Evolutionary conservation across 2,329 filamentous ascomycete species (phyloP).

Genomic region (Juglanconis juglandina): DNA sequence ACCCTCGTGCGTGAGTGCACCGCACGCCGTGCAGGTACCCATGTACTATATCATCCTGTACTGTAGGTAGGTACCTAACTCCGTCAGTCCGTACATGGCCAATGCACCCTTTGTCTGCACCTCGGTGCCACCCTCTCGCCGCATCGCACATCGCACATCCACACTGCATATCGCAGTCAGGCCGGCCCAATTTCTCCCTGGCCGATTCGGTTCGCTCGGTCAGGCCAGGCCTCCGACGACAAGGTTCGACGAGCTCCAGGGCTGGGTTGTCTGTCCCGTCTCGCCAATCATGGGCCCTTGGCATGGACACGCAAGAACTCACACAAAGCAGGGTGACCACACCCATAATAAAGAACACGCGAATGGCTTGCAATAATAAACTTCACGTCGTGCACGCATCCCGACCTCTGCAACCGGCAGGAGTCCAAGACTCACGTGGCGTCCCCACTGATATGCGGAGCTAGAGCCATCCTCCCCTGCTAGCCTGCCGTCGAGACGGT

Average conservation of each 20-base stretch:
- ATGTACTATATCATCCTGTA: neutral
- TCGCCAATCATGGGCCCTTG: neutral
- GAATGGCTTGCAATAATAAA: neutral
- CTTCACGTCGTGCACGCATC: slow-evolving; percentile 16
- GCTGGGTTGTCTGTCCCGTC: neutral
- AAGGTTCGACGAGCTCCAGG: no score
- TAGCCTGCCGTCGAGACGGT: slow-evolving; percentile 11
- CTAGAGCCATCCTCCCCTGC: slow-evolving; percentile 11
- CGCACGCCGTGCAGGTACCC: neutral
- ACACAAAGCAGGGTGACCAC: neutral
- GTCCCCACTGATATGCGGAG: slow-evolving; percentile 18
- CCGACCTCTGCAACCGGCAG: slow-evolving; percentile 15
- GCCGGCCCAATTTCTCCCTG: neutral
- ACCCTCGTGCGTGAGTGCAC: neutral
- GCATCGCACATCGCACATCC: neutral
- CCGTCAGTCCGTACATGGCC: no score
- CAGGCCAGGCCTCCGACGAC: neutral
- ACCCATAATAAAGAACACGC: neutral
- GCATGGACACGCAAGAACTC: neutral
- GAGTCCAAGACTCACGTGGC: slow-evolving; percentile 16
- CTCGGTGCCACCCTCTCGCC: neutral
- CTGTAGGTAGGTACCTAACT: neutral
- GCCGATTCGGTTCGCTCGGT: neutral
- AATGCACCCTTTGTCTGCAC: neutral
- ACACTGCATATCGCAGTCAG: neutral